phyloP scores from a whole-genome alignment of 148 eudicot genomes.

The Rhododendron molle region DNA sequence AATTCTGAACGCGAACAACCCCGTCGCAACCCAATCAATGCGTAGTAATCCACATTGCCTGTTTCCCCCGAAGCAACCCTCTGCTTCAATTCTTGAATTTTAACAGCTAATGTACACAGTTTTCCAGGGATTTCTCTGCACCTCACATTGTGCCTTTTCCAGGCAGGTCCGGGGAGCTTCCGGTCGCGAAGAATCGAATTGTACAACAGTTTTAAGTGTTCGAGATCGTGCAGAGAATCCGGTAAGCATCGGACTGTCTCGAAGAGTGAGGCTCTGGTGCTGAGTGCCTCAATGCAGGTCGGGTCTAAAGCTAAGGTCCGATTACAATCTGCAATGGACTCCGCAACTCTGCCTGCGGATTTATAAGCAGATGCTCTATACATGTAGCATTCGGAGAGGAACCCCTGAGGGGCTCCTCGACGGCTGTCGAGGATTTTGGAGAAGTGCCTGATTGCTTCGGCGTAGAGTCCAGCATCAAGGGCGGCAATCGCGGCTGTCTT shows the following conservation, averaged over 20 bases:
- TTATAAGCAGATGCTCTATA: conserved; percentile 71
- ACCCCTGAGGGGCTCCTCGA: conserved; percentile 79
- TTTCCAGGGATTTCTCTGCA: conserved; percentile 82
- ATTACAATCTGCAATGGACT: conserved; percentile 78
- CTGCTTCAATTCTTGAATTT: conserved; percentile 67
- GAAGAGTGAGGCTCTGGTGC: conserved; percentile 61
- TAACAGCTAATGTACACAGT: conserved; percentile 40
- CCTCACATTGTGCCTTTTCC: conserved; percentile 61
- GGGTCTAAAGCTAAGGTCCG: conserved; percentile 73
- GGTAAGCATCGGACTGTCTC: conserved; percentile 79
- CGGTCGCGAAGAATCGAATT: conserved; percentile 74
- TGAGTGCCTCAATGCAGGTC: conserved; percentile 54
- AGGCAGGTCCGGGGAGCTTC: conserved; percentile 74
- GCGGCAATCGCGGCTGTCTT: conserved; percentile 85
- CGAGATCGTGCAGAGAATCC: conserved; percentile 85
- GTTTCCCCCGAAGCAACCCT: conserved; percentile 78
- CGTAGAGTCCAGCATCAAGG: conserved; percentile 70
- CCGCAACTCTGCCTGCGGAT: conserved; percentile 63
- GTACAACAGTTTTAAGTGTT: conserved; percentile 75
- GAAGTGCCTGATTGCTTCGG: conserved; percentile 88
- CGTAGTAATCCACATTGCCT: conserved; percentile 72
- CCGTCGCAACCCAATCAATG: conserved; percentile 68
- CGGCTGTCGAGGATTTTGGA: conserved; percentile 88
- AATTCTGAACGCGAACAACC: conserved; percentile 87
- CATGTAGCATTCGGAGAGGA: conserved; percentile 84